A percentile compares a stretch with the other conserved stretches of the same genome.
These are phyloP conservation scores for Arbutus unedo DNA, from an alignment of 148 eudicot species.

Conservation along the genomic window DNA sequence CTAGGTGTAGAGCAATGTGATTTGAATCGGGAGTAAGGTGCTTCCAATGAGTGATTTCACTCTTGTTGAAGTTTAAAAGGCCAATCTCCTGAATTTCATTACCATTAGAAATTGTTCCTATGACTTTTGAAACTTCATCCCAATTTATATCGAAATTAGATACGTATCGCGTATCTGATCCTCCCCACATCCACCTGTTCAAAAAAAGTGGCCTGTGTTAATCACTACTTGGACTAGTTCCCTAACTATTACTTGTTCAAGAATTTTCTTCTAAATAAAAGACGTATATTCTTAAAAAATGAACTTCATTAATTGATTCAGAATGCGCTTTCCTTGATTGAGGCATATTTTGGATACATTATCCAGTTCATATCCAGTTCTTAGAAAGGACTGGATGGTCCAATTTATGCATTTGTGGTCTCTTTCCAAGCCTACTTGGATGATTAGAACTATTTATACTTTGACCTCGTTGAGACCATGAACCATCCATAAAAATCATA, in stretches of 20 bases:
- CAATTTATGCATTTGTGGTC: too few species aligned
- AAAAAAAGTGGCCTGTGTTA: constrained; percentile 32
- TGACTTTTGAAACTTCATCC: constrained; percentile 46
- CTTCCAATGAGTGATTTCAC: constrained; percentile 51
- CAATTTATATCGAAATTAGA: constrained; percentile 54
- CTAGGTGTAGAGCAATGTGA: constrained; percentile 39
- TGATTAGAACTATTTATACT: too few species aligned
- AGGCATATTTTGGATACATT: not conserved
- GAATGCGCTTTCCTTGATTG: too few species aligned
- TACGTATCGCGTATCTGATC: constrained; percentile 53
- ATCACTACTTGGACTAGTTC: not conserved
- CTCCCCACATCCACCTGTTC: constrained; percentile 61
- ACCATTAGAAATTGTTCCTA: constrained; percentile 25
- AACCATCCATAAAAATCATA: too few species aligned
- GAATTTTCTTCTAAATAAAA: not conserved
- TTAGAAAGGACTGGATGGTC: too few species aligned
- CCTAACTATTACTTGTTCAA: not conserved
- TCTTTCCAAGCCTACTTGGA: too few species aligned
- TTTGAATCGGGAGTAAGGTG: constrained; percentile 39
- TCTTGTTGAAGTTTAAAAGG: constrained; percentile 55
- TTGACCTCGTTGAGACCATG: too few species aligned
- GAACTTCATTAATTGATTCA: too few species aligned
- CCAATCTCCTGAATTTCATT: constrained; percentile 48
- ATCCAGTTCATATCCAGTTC: too few species aligned
- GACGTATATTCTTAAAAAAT: too few species aligned